phyloP scores from a whole-genome alignment of 495 filamentous ascomycete genomes.

The Mytilinidion resinicola region DNA sequence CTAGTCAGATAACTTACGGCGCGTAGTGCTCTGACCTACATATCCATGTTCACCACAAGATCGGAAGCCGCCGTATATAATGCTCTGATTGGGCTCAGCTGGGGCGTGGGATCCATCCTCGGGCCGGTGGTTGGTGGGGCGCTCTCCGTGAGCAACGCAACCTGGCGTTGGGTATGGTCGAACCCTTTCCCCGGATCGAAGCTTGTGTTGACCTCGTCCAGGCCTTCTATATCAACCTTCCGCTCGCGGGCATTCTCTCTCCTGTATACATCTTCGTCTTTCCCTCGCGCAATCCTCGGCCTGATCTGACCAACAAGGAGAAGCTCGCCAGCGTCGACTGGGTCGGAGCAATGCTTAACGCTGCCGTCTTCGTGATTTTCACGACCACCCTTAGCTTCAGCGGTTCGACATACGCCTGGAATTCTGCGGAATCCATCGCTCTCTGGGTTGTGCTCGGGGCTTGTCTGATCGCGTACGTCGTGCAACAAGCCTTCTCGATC shows the following conservation, averaged over 20 bases:
- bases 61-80: neutral
- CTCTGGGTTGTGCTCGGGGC: constrained; percentile 5
- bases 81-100: neutral
- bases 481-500: constrained; percentile 5
- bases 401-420: constrained; percentile 5
- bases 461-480: neutral
- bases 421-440: constrained; percentile 2
- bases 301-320: constrained; percentile 31
- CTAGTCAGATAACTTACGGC: neutral
- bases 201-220: too few relatives aligned
- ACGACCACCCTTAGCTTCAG: constrained; percentile 5
- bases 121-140: constrained; percentile 58
- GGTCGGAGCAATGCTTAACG: constrained; percentile 27
- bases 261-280: constrained; percentile 53
- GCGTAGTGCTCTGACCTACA: neutral
- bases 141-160: constrained; percentile 42
- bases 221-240: constrained; percentile 70
- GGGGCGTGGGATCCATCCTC: constrained; percentile 24
- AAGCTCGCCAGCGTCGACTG: constrained; percentile 38
- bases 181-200: too few relatives aligned
- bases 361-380: neutral
- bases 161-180: constrained; percentile 42
- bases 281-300: constrained; percentile 44
- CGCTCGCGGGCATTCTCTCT: constrained; percentile 45
- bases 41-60: neutral